Base-by-base conservation (phyloP, 495 filamentous ascomycete genomes). In the Talaromyces liani region DNA sequence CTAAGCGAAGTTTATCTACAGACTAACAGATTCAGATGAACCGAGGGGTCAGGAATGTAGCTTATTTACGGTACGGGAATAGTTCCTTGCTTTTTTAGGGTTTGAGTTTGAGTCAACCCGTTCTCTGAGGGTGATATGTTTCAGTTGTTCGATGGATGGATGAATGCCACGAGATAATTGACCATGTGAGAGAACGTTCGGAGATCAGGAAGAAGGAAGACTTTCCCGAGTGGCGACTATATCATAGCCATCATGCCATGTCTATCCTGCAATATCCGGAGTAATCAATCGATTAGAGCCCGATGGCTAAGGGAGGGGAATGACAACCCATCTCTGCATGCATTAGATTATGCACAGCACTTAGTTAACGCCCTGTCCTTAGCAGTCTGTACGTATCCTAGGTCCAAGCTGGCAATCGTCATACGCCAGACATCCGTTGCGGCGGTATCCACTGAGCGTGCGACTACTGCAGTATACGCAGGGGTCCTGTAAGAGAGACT, bases 391-490 rank as follows among this genome's bases (percentile, higher is more conserved):
- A 24, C 22, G 22, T 24, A 24, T 24, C 22, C 22, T 24, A 24
- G 2, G 1, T 24, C 2, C 22, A 24, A 24, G 22, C 25, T 55
- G 51, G 51, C 51, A 55, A 55, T 55, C 51, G 51, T 29, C 22
- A 55, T 55, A 55, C 51, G 51, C 51, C 25, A 55, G 51, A 55
- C 10, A 27, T 55, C 51, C 51, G 10, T 14, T 55, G 51, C 22
- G 51, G 25, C 22, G 51, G 25, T 55, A 55, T 55, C 51, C 51
- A 29, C 51, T 55, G 51, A 29, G 51, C 51, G 51, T 55, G 51
- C 51, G 51, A 49, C 51, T 55, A 27, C 18, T 55, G 51, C 51
- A 55, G 51, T n/a, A 25, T 55, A 25, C 22, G 51, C 51, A 55
- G 51, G 51, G 51, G 45, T 20, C n/a, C 29, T 31, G 5, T 31